Conservation (phyloP, 306 rosid species). For the Rosa persica region DNA sequence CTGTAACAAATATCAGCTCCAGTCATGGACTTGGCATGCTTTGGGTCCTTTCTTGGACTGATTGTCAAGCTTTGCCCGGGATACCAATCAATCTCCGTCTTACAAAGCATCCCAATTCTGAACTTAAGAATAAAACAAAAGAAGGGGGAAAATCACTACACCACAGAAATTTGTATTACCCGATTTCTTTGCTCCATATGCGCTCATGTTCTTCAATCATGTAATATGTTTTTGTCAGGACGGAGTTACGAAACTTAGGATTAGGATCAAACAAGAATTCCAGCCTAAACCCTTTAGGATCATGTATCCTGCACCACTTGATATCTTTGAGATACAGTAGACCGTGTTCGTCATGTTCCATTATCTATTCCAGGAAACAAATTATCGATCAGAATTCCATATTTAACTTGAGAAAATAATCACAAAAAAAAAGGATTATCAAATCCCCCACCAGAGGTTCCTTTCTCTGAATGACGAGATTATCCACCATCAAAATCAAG, state of each 20-base stretch:
- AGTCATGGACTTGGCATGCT: conserved; percentile 30
- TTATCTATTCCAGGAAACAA: conserved; percentile 40
- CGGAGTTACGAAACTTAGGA: conserved; percentile 60
- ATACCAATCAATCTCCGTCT: conserved; percentile 78
- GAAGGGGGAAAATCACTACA: conserved; percentile 5
- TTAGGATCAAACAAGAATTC: conserved; percentile 68
- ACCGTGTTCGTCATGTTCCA: conserved; percentile 71
- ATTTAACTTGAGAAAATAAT: conserved; percentile 12
- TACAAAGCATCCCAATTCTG: conserved; percentile 23
- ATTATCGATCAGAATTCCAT: conserved; percentile 13
- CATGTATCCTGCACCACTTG: conserved; percentile 60
- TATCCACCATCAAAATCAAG: not conserved
- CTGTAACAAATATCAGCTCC: conserved; percentile 67
- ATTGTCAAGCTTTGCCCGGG: conserved; percentile 66
- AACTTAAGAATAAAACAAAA: not conserved
- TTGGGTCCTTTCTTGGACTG: conserved; percentile 74
- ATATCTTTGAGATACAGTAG: conserved; percentile 66
- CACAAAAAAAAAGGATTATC: not conserved
- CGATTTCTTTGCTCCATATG: conserved; percentile 65
- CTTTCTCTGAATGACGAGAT: conserved; percentile 49
- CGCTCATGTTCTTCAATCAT: conserved; percentile 68
- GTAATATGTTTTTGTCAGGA: conserved; percentile 68
- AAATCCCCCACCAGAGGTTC: conserved; percentile 45
- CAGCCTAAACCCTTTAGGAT: conserved; percentile 73
- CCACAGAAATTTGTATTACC: conserved; percentile 43